phyloP scores from a whole-genome alignment of 192 early-diverging fungal species.

The Dissophora globulifera region DNA sequence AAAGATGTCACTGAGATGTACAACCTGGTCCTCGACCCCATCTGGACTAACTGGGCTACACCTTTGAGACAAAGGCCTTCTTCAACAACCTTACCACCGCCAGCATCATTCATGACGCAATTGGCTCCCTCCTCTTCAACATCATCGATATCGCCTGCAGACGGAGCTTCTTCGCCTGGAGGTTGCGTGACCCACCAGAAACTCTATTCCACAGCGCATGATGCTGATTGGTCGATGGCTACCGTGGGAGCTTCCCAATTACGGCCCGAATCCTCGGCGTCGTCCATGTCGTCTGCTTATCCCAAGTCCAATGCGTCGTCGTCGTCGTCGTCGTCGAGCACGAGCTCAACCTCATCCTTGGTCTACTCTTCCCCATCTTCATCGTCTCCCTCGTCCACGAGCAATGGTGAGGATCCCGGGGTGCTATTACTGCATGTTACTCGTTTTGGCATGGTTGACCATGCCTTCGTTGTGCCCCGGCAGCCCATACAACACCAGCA shows the following conservation, averaged over 20 bases:
- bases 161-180: background rate
- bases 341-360: background rate
- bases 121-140: no score
- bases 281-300: no score
- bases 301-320: no score
- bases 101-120: no score
- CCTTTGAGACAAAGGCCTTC: no score
- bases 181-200: conserved; percentile 15
- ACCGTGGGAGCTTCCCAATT: background rate
- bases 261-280: background rate
- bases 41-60: no score
- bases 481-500: no score
- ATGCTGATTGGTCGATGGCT: conserved; percentile 11
- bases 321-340: no score
- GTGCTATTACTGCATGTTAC: conserved; percentile 42
- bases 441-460: conserved; percentile 39
- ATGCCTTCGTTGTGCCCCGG: conserved; percentile 21
- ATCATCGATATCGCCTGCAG: no score
- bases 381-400: background rate
- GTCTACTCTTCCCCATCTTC: conserved; percentile 11
- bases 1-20: conserved; percentile 45
- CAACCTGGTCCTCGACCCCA: conserved; percentile 8
- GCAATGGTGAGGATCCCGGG: conserved; percentile 2
- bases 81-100: no score
- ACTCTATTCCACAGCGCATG: conserved; percentile 8